Base-by-base conservation (phyloP, 805 yeast genomes). In the Ogataea trehalophila region DNA sequence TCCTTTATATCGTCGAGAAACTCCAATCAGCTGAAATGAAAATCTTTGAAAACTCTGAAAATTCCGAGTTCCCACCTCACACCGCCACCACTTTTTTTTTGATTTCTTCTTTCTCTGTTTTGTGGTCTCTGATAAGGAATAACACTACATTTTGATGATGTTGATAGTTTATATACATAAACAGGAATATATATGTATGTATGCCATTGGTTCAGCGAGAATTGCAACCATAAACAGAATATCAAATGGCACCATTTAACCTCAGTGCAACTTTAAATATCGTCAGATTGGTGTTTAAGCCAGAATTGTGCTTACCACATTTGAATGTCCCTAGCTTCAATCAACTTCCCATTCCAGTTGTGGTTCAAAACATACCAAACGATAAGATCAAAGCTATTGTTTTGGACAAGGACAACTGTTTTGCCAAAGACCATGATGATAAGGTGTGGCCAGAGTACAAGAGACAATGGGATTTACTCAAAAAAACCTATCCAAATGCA, bases 361-460 rank as follows among this genome's bases (percentile, higher is more conserved):
- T 45, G 1, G 35, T 57, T 16, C 60, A 60, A 2, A 57, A 58
- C 8, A 54, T 53, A 2, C 49, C 56, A 9, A 42, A 47, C 17
- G 51, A 49, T n/a, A 56, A 57, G 5, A 85, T 87, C 48, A 83
- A 80, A 58, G 95, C 90, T 0, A 75, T 91, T 1, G 92, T 94
- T 0, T 71, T 94, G 23, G 99, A 94, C 61, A 94, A 94, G 63
- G 99, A 94, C 67, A 94, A 94, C 65, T 92, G 98, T 61, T 87
- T 94, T 63, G 95, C 99, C 5, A 76, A 78, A 49, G 91, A 91
- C 34, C 86, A 87, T 46, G 86, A 81, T 50, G 85, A 83, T 50
- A 76, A 79, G 49, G 86, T 92, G 1, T 90, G 88, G 87, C 89
- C 87, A 0, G 86, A 70, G 2, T 91, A 90, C 53, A 54, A 60